Conservation (phyloP, 371 early-diverging fungal genomes). For the Zopfochytrium polystomum region DNA sequence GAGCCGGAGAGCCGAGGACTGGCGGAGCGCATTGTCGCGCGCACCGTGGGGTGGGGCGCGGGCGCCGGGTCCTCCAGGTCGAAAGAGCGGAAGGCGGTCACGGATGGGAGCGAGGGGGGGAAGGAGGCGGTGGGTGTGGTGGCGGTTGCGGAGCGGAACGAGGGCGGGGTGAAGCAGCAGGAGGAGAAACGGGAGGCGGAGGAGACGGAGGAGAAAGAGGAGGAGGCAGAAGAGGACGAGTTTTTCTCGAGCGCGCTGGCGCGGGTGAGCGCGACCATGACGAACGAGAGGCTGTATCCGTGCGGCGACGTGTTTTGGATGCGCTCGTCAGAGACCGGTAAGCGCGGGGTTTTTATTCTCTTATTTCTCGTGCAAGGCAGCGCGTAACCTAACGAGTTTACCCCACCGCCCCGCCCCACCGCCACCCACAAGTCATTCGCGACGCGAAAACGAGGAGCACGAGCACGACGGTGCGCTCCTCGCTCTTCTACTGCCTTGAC, state of each 20-base stretch:
- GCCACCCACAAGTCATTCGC: neutral
- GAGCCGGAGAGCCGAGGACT: slow-evolving; percentile 31
- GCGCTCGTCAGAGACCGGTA: slow-evolving; percentile 19
- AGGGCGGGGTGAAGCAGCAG: neutral
- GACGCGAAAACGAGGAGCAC: slow-evolving; percentile 3
- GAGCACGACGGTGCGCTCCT: slow-evolving; percentile 12
- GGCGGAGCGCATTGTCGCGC: slow-evolving; percentile 30
- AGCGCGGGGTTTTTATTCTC: neutral
- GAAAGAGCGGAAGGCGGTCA: slow-evolving; percentile 7
- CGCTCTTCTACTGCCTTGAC: slow-evolving; percentile 28
- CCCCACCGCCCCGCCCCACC: neutral
- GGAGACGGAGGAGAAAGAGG: neutral
- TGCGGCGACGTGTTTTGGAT: slow-evolving; percentile 36
- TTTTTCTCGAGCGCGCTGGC: slow-evolving; percentile 29
- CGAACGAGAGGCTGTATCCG: slow-evolving; percentile 31
- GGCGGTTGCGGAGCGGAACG: neutral
- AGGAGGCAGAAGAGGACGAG: slow-evolving; percentile 19
- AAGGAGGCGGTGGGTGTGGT: neutral
- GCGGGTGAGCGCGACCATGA: slow-evolving; percentile 27
- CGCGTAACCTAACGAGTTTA: neutral
- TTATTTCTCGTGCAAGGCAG: neutral
- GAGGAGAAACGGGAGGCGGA: neutral
- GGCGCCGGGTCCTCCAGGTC: neutral
- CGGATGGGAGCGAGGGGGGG: neutral
- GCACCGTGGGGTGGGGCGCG: slow-evolving; percentile 23